Percentiles rank a stretch among this genome's conserved stretches.
Evolutionary conservation across 371 early-diverging fungal genomes (phyloP).

Genomic region (Lichtheimia corymbifera): DNA sequence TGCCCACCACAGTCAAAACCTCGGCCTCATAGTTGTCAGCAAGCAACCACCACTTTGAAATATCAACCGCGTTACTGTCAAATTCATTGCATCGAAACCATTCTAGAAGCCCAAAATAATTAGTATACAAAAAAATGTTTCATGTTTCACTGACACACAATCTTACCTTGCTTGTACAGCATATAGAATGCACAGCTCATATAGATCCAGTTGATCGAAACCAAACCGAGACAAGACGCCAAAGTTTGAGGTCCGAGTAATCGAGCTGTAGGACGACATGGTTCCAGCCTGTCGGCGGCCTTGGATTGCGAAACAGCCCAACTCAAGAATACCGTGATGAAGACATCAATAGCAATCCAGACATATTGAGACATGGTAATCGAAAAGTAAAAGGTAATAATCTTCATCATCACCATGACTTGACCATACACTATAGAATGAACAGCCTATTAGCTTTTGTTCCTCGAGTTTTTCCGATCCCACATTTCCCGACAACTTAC

Average conservation of each 20-base stretch:
- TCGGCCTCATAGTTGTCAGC: constrained; percentile 79
- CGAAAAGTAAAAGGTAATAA: constrained; percentile 58
- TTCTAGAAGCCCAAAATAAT: constrained; percentile 28
- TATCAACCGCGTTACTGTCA: constrained; percentile 60
- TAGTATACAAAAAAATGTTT: neutral
- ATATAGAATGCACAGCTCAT: constrained; percentile 23
- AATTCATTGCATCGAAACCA: constrained; percentile 76
- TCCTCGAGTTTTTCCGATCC: no score
- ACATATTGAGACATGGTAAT: constrained; percentile 58
- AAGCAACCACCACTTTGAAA: constrained; percentile 75
- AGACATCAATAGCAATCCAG: constrained; percentile 74
- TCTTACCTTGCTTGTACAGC: neutral
- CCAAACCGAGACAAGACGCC: constrained; percentile 60
- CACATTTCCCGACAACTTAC: no score
- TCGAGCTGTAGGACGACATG: constrained; percentile 71
- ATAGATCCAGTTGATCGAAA: constrained; percentile 68
- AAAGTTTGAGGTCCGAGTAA: constrained; percentile 73
- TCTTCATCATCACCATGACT: constrained; percentile 62
- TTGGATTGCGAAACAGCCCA: constrained; percentile 67
- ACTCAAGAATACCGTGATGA: constrained; percentile 61
- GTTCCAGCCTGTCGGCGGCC: constrained; percentile 55
- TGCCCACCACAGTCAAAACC: constrained; percentile 51
- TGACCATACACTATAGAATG: constrained; percentile 62
- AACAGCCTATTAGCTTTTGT: no score
- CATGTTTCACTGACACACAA: no score